These are phyloP conservation scores for Blepharisma japonicum DNA, from an alignment of 73 alveolate species.

Conservation along the genomic window DNA sequence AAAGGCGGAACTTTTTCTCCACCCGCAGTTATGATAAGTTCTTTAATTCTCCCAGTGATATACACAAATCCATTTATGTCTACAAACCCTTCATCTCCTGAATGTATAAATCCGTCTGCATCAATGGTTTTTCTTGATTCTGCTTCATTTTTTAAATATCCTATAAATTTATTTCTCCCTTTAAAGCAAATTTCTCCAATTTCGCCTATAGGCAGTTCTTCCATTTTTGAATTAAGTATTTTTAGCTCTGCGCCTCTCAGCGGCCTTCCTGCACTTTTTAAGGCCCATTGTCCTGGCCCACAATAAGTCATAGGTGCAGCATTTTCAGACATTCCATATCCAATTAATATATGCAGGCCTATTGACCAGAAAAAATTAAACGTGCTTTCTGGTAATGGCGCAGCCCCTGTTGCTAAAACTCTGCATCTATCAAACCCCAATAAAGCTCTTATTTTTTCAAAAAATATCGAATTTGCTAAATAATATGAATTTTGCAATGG, in stretches of 20 bases:
- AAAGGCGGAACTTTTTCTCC: constrained; percentile 98
- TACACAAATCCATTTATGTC: constrained; percentile 71
- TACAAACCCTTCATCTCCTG: constrained; percentile 92
- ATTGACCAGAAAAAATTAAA: constrained; percentile 46
- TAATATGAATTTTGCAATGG: not conserved
- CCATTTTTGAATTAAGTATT: constrained; percentile 54
- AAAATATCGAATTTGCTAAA: not conserved
- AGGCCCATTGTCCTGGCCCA: not conserved
- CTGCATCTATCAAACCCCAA: constrained; percentile 43
- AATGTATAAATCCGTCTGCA: constrained; percentile 83
- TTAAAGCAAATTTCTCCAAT: constrained; percentile 92
- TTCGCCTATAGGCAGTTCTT: constrained; percentile 45
- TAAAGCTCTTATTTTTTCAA: constrained; percentile 32
- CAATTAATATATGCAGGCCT: constrained; percentile 39
- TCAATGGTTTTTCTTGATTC: constrained; percentile 82
- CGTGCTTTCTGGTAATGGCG: constrained; percentile 47
- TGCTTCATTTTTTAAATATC: constrained; percentile 83
- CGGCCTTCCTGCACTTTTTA: constrained; percentile 56
- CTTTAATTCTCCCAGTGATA: constrained; percentile 63
- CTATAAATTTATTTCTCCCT: constrained; percentile 89
- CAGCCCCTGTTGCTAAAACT: constrained; percentile 44
- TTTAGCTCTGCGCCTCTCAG: constrained; percentile 53
- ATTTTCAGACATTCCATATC: constrained; percentile 61
- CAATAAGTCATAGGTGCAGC: constrained; percentile 15
- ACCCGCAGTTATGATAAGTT: constrained; percentile 89